phyloP scores from a whole-genome alignment of 352 stramenopile genomes.

The Blastocystis sp. region DNA sequence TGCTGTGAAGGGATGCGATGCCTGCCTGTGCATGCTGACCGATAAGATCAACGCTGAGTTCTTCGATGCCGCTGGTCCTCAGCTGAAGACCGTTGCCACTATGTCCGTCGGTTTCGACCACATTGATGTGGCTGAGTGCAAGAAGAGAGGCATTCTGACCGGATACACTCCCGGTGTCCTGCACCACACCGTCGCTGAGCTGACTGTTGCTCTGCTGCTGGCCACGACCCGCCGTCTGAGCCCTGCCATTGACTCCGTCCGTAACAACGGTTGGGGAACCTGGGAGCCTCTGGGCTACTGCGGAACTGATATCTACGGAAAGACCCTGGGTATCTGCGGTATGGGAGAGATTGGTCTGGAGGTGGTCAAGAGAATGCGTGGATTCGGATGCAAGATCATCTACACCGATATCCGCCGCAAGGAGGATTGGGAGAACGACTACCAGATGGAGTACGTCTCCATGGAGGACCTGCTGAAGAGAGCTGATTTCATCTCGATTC shows the following conservation, averaged over 20 bases:
- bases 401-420: slow-evolving; percentile 65
- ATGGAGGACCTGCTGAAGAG: slow-evolving; percentile 68
- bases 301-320: slow-evolving; percentile 67
- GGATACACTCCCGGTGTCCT: slow-evolving; percentile 74
- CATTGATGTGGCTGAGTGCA: slow-evolving; percentile 72
- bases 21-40: slow-evolving; percentile 68
- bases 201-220: slow-evolving; percentile 68
- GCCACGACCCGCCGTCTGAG: slow-evolving; percentile 65
- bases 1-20: slow-evolving; percentile 63
- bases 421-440: slow-evolving; percentile 64
- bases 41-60: slow-evolving; percentile 69
- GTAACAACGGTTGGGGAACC: slow-evolving; percentile 68
- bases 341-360: slow-evolving; percentile 74
- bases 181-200: slow-evolving; percentile 71
- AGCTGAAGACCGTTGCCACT: slow-evolving; percentile 66
- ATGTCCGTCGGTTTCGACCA: slow-evolving; percentile 80
- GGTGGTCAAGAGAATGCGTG: slow-evolving; percentile 71
- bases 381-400: slow-evolving; percentile 72
- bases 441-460: slow-evolving; percentile 67
- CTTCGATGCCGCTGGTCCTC: slow-evolving; percentile 64
- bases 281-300: slow-evolving; percentile 70
- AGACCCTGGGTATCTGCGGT: slow-evolving; percentile 71
- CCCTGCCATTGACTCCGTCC: slow-evolving; percentile 69
- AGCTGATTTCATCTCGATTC: slow-evolving; percentile 76
- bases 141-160: slow-evolving; percentile 66